Percentiles rank a stretch among this genome's conserved stretches.
Evolutionary conservation across 192 early-diverging fungal genomes (phyloP).

Genomic region (Gigaspora rosea): DNA sequence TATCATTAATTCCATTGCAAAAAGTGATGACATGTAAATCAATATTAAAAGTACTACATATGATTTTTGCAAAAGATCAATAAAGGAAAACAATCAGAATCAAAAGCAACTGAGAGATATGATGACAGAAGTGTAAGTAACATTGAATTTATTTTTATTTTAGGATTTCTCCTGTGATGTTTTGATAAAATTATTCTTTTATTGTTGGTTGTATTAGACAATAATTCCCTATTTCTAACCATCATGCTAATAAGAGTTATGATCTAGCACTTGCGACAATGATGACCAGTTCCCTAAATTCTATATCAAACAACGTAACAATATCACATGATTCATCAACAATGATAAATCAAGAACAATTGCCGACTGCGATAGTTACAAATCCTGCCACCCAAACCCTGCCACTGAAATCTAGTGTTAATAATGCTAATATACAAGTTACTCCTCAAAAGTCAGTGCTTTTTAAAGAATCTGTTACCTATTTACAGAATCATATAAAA

Average conservation of each 20-base stretch:
- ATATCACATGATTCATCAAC: neutral
- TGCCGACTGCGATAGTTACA: neutral
- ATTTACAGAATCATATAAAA: constrained; percentile 27
- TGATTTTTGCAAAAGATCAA: neutral
- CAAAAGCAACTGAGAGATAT: neutral
- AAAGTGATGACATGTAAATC: neutral
- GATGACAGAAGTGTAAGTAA: too few relatives aligned
- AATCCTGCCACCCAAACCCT: neutral
- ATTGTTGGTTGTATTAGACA: too few relatives aligned
- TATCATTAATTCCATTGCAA: too few relatives aligned
- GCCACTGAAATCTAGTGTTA: constrained; percentile 7
- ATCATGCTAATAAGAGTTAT: too few relatives aligned
- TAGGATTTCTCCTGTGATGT: too few relatives aligned
- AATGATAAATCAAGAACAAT: neutral
- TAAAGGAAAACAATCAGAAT: constrained; percentile 1
- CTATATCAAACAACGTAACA: neutral
- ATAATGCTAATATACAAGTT: constrained; percentile 23
- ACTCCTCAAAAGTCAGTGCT: constrained; percentile 27
- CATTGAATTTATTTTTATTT: too few relatives aligned
- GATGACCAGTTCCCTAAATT: neutral
- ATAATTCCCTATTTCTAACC: too few relatives aligned
- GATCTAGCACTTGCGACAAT: too few relatives aligned
- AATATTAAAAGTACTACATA: neutral
- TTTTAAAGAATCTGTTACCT: constrained; percentile 17
- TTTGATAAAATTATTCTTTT: too few relatives aligned